Evolutionary conservation across 2,329 filamentous ascomycete species (phyloP).

Genomic region (Albifimbria verrucaria): DNA sequence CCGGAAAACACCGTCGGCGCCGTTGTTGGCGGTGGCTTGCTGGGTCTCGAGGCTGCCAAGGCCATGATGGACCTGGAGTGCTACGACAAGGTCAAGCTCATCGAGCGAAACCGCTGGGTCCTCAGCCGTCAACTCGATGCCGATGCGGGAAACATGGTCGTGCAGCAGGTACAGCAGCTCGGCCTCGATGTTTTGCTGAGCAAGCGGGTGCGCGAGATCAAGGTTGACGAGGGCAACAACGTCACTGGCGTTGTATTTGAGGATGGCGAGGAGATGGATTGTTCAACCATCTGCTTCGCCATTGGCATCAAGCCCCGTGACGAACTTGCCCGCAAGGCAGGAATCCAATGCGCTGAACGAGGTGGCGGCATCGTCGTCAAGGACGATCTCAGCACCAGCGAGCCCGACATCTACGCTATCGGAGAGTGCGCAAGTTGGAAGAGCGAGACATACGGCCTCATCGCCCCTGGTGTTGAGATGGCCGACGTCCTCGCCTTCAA

Average conservation of each 20-base stretch:
- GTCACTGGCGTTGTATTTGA: slow-evolving; percentile 76
- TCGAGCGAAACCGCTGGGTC: slow-evolving; percentile 82
- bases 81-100: slow-evolving; percentile 70
- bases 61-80: slow-evolving; percentile 84
- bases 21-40: slow-evolving; percentile 79
- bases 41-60: slow-evolving; percentile 86
- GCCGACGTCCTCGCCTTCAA: slow-evolving; percentile 90
- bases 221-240: slow-evolving; percentile 62
- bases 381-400: slow-evolving; percentile 65
- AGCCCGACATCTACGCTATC: slow-evolving; percentile 75
- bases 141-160: slow-evolving; percentile 78
- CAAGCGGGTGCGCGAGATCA: slow-evolving; percentile 70
- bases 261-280: slow-evolving; percentile 73
- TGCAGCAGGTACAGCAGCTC: slow-evolving; percentile 74
- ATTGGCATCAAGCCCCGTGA: slow-evolving; percentile 83
- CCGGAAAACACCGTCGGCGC: slow-evolving; percentile 64
- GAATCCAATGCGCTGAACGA: slow-evolving; percentile 68
- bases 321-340: slow-evolving; percentile 66
- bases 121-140: slow-evolving; percentile 77
- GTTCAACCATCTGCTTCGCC: slow-evolving; percentile 82
- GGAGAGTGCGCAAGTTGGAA: slow-evolving; percentile 92
- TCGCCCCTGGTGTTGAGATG: slow-evolving; percentile 89
- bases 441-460: slow-evolving; percentile 81
- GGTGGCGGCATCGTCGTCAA: slow-evolving; percentile 75
- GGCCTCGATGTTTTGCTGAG: slow-evolving; percentile 78